A percentile compares a stretch with the other conserved stretches of the same genome.
phyloP scores from a whole-genome alignment of 2,329 filamentous ascomycete species.

The Colletotrichum nymphaeae region DNA sequence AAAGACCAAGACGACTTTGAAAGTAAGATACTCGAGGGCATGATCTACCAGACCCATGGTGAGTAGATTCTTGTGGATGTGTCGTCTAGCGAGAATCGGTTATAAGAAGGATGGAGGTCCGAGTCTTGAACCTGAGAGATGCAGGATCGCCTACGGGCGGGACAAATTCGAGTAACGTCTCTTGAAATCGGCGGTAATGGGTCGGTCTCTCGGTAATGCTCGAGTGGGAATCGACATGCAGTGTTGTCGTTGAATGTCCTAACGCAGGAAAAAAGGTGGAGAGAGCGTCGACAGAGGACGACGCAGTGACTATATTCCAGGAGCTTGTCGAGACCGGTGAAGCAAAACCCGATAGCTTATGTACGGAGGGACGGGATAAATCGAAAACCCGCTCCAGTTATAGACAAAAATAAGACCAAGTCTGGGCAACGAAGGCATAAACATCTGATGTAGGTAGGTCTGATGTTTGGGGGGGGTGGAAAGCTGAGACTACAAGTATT shows the following conservation, averaged over 20 bases:
- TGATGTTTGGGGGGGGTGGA: not conserved
- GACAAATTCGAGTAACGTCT: not conserved
- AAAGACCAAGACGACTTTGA: conserved; percentile 51
- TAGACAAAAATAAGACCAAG: not conserved
- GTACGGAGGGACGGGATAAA: not conserved
- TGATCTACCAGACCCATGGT: conserved; percentile 64
- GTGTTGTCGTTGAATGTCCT: not conserved
- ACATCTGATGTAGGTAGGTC: not conserved
- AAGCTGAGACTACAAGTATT: conserved; percentile 9
- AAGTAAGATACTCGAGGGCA: conserved; percentile 56
- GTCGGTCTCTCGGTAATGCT: not conserved
- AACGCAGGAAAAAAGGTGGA: not conserved
- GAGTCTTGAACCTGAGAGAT: not conserved
- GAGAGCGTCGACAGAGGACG: not conserved
- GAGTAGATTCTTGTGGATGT: not conserved
- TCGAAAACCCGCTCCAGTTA: not conserved
- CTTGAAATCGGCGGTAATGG: not conserved
- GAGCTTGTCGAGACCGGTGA: not conserved
- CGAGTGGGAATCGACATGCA: not conserved
- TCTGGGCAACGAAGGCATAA: conserved; percentile 1
- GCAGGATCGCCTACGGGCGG: not conserved
- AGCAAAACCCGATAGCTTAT: not conserved
- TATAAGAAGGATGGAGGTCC: not conserved
- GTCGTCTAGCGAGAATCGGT: not conserved
- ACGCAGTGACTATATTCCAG: not conserved